Conservation (phyloP, 768 basidiomycete genomes). For the Tricholoma sp. region DNA sequence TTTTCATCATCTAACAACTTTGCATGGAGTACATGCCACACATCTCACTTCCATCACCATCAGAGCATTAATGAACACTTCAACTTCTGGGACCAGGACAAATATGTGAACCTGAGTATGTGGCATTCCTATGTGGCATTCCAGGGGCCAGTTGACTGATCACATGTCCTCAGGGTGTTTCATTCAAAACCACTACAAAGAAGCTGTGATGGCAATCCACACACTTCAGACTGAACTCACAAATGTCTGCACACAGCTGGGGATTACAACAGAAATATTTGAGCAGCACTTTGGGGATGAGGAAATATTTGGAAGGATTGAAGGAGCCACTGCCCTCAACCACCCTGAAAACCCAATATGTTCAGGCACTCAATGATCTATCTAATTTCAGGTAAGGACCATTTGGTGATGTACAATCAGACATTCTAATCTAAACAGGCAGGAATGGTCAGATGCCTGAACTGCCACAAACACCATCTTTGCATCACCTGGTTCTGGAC, state of each 20-base stretch:
- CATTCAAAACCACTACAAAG: no score
- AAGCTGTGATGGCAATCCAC: neutral
- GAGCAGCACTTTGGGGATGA: neutral
- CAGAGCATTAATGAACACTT: neutral
- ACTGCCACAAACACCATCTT: neutral
- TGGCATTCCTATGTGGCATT: no score
- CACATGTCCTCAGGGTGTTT: neutral
- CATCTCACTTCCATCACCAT: slow-evolving; percentile 4
- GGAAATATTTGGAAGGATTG: neutral
- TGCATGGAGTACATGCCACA: slow-evolving; percentile 11
- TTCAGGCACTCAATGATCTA: neutral
- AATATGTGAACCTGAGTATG: neutral
- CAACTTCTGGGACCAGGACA: no score
- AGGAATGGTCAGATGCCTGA: neutral
- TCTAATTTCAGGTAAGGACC: no score
- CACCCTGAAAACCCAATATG: neutral
- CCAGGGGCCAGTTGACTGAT: no score
- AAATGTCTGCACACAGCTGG: neutral
- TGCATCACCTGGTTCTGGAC: no score
- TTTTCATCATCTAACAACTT: slow-evolving; percentile 17
- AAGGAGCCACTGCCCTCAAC: neutral
- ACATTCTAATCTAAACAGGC: neutral
- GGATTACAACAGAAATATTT: neutral
- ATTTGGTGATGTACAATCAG: no score
- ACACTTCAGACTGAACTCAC: neutral